Conservation (phyloP, 1,284 basidiomycete genomes). For the Malassezia sp. region DNA sequence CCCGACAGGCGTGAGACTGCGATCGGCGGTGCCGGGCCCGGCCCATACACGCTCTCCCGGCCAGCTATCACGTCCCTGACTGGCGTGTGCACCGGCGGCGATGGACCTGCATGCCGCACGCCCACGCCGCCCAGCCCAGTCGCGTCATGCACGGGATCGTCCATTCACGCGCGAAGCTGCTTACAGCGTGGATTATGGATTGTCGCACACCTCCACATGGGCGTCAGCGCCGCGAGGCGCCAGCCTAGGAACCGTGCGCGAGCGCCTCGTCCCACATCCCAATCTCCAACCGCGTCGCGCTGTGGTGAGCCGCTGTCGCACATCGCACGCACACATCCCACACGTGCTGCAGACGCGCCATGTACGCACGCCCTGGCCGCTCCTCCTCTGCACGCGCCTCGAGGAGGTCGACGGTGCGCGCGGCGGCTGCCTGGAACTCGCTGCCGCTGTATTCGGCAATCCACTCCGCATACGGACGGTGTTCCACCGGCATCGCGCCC, state of each 20-base stretch:
- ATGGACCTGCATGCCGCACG: no score
- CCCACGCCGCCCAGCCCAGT: no score
- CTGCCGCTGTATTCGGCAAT: slow-evolving; percentile 69
- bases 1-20: no score
- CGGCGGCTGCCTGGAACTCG: slow-evolving; percentile 62
- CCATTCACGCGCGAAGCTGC: no score
- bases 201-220: no score
- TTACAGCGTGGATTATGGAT: no score
- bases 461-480: slow-evolving; percentile 52
- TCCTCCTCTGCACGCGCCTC: slow-evolving; percentile 49
- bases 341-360: slow-evolving; percentile 60
- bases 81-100: no score
- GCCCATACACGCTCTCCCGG: no score
- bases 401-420: slow-evolving; percentile 53
- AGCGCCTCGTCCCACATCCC: slow-evolving; percentile 77
- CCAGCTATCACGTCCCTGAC: no score
- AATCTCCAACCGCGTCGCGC: slow-evolving; percentile 60
- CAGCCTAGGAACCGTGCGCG: slow-evolving; percentile 4
- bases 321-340: slow-evolving; percentile 59
- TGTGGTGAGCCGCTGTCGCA: neutral
- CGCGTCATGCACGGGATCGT: no score
- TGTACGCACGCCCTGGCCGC: slow-evolving; percentile 56
- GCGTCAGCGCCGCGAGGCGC: no score
- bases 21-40: no score
- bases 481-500: neutral